Base-by-base conservation (phyloP, 805 yeast genomes). In the Nakazawaea ambrosiae region DNA sequence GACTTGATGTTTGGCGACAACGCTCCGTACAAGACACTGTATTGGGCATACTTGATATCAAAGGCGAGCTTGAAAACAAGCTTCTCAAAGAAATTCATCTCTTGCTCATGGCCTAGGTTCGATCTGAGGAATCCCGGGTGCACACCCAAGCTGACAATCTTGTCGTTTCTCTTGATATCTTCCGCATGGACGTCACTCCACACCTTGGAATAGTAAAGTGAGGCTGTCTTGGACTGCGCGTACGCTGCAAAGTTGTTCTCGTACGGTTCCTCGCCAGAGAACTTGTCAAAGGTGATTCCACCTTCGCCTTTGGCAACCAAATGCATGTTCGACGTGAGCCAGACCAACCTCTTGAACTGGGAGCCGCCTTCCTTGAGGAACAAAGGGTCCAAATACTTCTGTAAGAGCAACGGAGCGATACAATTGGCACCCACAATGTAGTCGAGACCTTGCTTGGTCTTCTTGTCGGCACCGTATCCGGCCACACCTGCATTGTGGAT, bases 401-500 rank as follows among this genome's bases (percentile, higher is more conserved):
- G 65, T 16, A 73, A 50, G n/a, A 69, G 48, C 36, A 60, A 67
- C 20, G 71, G 69, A 2, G 69, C 78, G 12, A 73, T 44, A 15
- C 49, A 61, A 48, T 73, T 73, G 15, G 66, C 62, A 8, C 73
- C 78, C 28, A 69, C 50, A 37, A 66, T 70, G 26, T 56, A 37
- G 36, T 73, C 78, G 39, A 55, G 61, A 7, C 72, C 74, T 50
- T 73, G 74, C 9, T 36, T 49, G 4, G 75, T 60, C 23, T 40
- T 42, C 6, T 62, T 43, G 1, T 60, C 65, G 19, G 33, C 34
- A 26, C 7, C 16, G 7, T 6, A 5, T 10, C 23, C 33, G 5
- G 11, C 20, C 3, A 70, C 65, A 24, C 71, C 72, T 9, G 73
- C 73, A 46, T 69, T 70, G 44, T 64, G 61, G 23, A 68, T 51